phyloP scores from a whole-genome alignment of 1,284 basidiomycete genomes.

The Phellopilus nigrolimitatus region DNA sequence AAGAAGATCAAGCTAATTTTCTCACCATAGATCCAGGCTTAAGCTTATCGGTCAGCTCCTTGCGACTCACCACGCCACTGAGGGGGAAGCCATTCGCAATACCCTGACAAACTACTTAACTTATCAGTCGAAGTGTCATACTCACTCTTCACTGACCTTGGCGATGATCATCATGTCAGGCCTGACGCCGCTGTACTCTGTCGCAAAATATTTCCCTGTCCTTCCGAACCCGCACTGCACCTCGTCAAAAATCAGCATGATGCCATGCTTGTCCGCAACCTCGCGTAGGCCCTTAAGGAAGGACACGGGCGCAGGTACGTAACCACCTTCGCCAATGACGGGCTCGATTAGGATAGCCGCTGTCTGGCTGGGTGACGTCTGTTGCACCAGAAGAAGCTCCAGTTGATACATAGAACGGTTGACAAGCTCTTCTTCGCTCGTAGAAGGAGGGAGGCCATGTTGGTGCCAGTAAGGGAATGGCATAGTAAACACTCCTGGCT shows the following conservation, averaged over 20 bases:
- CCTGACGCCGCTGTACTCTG: constrained; percentile 74
- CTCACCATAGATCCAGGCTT: constrained; percentile 75
- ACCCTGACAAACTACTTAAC: constrained; percentile 42
- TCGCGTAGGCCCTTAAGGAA: constrained; percentile 79
- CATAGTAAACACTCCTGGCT: constrained; percentile 81
- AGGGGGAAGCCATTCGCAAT: constrained; percentile 94
- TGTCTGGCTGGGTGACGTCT: constrained; percentile 80
- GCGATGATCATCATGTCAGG: constrained; percentile 90
- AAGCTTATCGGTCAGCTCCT: constrained; percentile 79
- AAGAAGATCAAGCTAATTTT: not conserved
- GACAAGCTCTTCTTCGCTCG: constrained; percentile 64
- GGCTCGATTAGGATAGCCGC: constrained; percentile 92
- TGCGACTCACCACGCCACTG: constrained; percentile 78
- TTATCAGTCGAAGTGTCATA: not conserved
- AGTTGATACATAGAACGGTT: constrained; percentile 76
- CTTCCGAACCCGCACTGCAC: constrained; percentile 90
- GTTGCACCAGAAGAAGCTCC: constrained; percentile 79
- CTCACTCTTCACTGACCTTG: constrained; percentile 46
- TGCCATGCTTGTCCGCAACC: constrained; percentile 84
- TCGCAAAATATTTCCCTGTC: constrained; percentile 82
- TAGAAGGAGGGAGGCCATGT: constrained; percentile 57
- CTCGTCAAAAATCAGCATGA: constrained; percentile 82
- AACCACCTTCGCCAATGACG: constrained; percentile 91
- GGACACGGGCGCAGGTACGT: constrained; percentile 81
- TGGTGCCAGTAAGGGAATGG: constrained; percentile 96